Evolutionary conservation across 805 yeast species (phyloP).

Genomic region (Ogataea philodendri): DNA sequence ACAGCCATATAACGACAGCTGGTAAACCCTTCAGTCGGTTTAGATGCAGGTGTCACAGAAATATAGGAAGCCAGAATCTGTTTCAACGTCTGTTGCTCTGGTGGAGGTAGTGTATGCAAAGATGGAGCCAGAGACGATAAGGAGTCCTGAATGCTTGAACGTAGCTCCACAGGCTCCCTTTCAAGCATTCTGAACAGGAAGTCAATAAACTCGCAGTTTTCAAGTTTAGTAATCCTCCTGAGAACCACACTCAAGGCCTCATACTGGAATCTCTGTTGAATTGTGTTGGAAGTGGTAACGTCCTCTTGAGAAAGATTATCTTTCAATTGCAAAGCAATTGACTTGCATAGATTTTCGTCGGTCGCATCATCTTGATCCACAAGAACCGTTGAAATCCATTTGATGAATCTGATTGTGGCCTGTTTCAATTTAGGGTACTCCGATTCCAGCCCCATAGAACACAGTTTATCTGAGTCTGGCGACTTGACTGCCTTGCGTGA

Average conservation of each 20-base stretch:
- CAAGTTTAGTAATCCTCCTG: conserved; percentile 41
- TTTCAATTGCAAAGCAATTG: conserved; percentile 52
- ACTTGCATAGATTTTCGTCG: conserved; percentile 36
- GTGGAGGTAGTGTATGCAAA: conserved; percentile 39
- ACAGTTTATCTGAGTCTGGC: conserved; percentile 43
- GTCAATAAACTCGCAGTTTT: conserved; percentile 51
- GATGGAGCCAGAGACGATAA: conserved; percentile 56
- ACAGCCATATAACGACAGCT: conserved; percentile 58
- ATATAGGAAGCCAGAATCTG: conserved; percentile 24
- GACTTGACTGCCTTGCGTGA: conserved; percentile 52
- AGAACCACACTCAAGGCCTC: conserved; percentile 74
- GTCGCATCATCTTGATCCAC: conserved; percentile 13
- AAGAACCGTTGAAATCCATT: conserved; percentile 47
- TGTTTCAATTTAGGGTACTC: conserved; percentile 51
- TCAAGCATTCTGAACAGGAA: conserved; percentile 71
- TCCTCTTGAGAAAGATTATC: conserved; percentile 42
- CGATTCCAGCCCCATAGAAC: conserved; percentile 60
- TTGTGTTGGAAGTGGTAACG: conserved; percentile 30
- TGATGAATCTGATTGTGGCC: conserved; percentile 59
- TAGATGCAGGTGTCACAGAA: conserved; percentile 25
- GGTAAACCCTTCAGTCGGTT: conserved; percentile 35
- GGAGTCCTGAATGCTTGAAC: conserved; percentile 69
- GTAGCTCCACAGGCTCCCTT: conserved; percentile 60
- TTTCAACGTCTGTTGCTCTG: conserved; percentile 44
- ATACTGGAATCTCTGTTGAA: conserved; percentile 63